Base-by-base conservation (phyloP, 345 rosid genomes). In the Gossypium australe region DNA sequence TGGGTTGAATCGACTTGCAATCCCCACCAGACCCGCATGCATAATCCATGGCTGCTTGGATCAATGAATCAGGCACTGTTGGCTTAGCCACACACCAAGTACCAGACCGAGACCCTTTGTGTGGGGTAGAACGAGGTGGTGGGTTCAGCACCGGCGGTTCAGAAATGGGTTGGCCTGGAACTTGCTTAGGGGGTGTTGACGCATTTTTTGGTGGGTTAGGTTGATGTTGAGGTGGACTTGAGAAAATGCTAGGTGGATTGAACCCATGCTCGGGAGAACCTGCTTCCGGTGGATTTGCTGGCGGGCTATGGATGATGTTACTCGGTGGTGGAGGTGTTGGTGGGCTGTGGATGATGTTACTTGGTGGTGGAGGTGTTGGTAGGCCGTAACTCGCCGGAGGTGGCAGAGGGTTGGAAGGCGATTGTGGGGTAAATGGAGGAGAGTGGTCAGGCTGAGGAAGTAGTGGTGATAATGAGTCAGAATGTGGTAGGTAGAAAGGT, bases 1-100 rank as follows among this genome's bases (percentile, higher is more conserved):
- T 78, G 24, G 80, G 80, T 61, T 80, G 84, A 73, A 84, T 81
- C 0, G 77, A 22, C 55, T 78, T 75, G 82, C 89, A 86, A 52
- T 84, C 87, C 0, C 86, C 86, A 11, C 86, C 87, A 0, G 75
- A 66, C 29, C 89, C 87, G 56, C 89, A 86, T 13, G 89, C 89
- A 29, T 86, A 86, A 43, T 86, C 87, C 83, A 86, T 51, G 0
- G 84, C 87, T 38, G 38, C 82, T 71, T 86, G 86, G 11, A 84
- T 48, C 14, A 75, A 69, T 1, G 79, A 11, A 27, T 82, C 85
- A 0, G 85, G 82, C 66, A 84, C 87, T 0, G 84, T 43, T 0
- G 83, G 87, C 77, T 84, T 86, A 2, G 84, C 85, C 20, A 86
- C 87, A 56, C 89, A 86, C 89, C 89, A 86, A 8, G 69, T 27